Conservation (phyloP, 73 alveolate species). For the Diophrys appendiculata region DNA sequence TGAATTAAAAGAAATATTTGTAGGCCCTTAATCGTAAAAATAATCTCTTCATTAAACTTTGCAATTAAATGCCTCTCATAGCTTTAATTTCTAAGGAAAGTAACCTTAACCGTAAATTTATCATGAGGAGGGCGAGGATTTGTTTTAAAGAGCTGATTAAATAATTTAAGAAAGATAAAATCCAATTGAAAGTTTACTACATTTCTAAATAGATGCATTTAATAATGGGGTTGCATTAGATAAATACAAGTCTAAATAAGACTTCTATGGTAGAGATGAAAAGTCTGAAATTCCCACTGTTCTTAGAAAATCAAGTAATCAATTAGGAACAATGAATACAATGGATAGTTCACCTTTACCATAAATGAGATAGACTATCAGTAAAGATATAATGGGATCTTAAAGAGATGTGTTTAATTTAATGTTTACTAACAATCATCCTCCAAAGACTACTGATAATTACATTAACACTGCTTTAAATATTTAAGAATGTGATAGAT, state of each 20-base stretch:
- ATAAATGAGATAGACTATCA: neutral
- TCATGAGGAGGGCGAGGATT: neutral
- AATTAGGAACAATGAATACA: too few species aligned
- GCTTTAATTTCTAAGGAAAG: neutral
- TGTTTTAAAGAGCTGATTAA: too few species aligned
- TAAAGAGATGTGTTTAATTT: neutral
- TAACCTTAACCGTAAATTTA: neutral
- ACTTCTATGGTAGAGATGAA: neutral
- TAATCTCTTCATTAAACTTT: neutral
- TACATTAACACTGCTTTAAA: neutral
- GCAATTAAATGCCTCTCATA: neutral
- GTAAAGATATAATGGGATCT: neutral
- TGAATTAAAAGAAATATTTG: neutral
- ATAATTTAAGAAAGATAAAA: neutral
- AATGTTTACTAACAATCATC: neutral
- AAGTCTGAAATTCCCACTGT: neutral
- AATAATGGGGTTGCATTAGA: neutral
- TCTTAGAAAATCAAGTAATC: neutral
- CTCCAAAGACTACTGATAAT: neutral
- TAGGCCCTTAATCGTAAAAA: neutral
- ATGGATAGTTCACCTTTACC: neutral
- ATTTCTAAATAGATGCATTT: conserved; percentile 7
- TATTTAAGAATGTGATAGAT: neutral
- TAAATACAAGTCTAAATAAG: neutral
- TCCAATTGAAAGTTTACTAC: neutral